Evolutionary conservation across 2,329 filamentous ascomycete genomes (phyloP).

Genomic region (Diaporthe nobilis): DNA sequence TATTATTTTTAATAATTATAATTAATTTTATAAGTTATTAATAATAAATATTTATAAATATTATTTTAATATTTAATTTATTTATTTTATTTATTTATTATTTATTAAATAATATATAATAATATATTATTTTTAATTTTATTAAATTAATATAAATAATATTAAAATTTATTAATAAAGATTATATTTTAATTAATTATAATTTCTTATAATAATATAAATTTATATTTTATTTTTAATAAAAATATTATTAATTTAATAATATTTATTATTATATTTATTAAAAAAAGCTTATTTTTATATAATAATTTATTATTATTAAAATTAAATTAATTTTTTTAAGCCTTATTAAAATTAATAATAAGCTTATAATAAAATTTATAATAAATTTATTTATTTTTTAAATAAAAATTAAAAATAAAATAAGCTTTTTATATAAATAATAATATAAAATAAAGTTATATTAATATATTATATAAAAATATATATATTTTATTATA

Average conservation of each 20-base stretch:
- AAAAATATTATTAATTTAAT: neutral
- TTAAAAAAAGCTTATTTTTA: neutral
- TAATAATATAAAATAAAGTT: neutral
- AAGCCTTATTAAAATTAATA: neutral
- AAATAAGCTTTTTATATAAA: neutral
- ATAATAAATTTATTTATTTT: neutral
- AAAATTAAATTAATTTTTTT: neutral
- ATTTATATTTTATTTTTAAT: too few relatives aligned
- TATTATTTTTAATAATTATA: neutral
- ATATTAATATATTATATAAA: conserved; percentile 4
- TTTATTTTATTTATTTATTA: too few relatives aligned
- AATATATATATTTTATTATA: neutral
- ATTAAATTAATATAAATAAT: neutral
- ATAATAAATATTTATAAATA: too few relatives aligned
- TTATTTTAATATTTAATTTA: too few relatives aligned
- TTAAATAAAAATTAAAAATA: neutral
- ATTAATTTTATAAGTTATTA: too few relatives aligned
- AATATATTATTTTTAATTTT: neutral
- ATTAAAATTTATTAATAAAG: neutral
- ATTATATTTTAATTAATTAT: neutral
- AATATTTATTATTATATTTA: neutral
- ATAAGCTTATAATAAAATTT: neutral
- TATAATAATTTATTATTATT: neutral
- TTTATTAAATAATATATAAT: neutral
- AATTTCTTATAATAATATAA: too few relatives aligned